Percentiles rank a stretch among this genome's conserved stretches.
Conservation (phyloP, 768 basidiomycete genomes). For the Crucibulum laeve region DNA sequence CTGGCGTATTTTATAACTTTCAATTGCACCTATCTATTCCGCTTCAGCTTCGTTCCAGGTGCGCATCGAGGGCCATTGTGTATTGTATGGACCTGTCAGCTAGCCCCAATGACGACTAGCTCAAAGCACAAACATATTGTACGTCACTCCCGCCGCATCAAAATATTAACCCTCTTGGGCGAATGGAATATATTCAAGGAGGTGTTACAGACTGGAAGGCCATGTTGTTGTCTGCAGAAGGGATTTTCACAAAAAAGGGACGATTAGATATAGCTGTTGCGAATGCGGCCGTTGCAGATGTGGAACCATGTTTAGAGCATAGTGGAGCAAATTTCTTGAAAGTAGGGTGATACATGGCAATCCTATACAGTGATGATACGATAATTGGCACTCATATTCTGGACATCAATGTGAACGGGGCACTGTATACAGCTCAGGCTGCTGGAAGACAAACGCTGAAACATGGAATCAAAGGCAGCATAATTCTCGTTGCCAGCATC, state of each 20-base stretch:
- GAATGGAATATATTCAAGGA: constrained; percentile 43
- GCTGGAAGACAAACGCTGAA: constrained; percentile 55
- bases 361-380: not conserved
- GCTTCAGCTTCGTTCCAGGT: no score
- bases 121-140: constrained; percentile 41
- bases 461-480: constrained; percentile 43
- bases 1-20: no score
- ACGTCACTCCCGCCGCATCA: constrained; percentile 16
- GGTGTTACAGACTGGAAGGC: constrained; percentile 54
- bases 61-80: constrained; percentile 26
- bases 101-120: constrained; percentile 45
- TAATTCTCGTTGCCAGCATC: constrained; percentile 59
- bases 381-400: constrained; percentile 35
- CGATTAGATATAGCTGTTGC: constrained; percentile 64
- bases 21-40: no score
- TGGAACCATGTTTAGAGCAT: constrained; percentile 47
- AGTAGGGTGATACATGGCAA: constrained; percentile 20
- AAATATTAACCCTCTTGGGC: constrained; percentile 17
- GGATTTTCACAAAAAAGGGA: constrained; percentile 54
- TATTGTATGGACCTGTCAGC: constrained; percentile 63
- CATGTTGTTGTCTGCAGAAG: constrained; percentile 41
- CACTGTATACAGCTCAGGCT: constrained; percentile 56
- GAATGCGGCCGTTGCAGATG: constrained; percentile 56
- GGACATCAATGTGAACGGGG: constrained; percentile 58
- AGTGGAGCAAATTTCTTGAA: constrained; percentile 51